These are phyloP conservation scores for Didymella sp. DNA, from an alignment of 2,329 filamentous ascomycete genomes.

Conservation along the genomic window DNA sequence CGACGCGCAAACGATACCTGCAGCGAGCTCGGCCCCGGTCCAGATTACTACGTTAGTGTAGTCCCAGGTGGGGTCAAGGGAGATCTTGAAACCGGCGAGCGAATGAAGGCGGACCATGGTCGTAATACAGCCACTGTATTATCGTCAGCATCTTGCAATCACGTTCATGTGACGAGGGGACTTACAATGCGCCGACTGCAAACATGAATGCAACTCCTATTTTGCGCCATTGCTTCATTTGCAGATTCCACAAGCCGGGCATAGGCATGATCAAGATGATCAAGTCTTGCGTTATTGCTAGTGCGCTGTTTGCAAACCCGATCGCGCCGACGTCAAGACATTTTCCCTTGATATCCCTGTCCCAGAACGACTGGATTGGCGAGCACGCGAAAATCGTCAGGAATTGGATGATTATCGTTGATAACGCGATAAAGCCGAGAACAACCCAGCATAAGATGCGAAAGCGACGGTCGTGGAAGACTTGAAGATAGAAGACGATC, in stretches of 20 bases:
- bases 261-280: constrained; percentile 36
- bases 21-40: constrained; percentile 37
- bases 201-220: constrained; percentile 34
- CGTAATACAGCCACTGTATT: constrained; percentile 24
- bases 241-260: constrained; percentile 23
- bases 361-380: constrained; percentile 32
- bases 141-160: not conserved
- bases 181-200: constrained; percentile 28
- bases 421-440: constrained; percentile 23
- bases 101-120: constrained; percentile 34
- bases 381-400: constrained; percentile 32
- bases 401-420: constrained; percentile 25
- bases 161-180: not conserved
- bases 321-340: constrained; percentile 31
- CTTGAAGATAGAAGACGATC: constrained; percentile 35
- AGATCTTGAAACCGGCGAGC: constrained; percentile 32
- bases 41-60: constrained; percentile 34
- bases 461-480: constrained; percentile 30
- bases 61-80: constrained; percentile 39
- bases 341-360: constrained; percentile 31
- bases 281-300: constrained; percentile 30
- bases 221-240: constrained; percentile 28
- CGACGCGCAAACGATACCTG: constrained; percentile 33
- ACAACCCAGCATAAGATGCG: constrained; percentile 22
- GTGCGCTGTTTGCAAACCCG: constrained; percentile 29